phyloP scores from a whole-genome alignment of 805 yeast genomes.

The Zygosaccharomyces gambellarensis region DNA sequence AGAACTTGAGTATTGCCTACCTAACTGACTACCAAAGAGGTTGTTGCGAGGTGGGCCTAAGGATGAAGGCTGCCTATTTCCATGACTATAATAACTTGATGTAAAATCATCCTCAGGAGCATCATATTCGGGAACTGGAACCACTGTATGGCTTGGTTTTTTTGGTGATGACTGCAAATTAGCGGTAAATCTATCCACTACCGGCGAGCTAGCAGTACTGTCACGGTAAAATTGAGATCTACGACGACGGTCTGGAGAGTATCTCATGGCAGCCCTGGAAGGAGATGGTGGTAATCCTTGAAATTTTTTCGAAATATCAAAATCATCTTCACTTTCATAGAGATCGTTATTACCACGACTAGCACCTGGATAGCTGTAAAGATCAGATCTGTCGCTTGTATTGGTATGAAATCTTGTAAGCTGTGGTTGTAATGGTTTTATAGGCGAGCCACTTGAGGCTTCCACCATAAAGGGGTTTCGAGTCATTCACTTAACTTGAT shows the following conservation, averaged over 20 bases:
- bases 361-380: constrained; percentile 1
- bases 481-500: constrained; percentile 20
- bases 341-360: constrained; percentile 6
- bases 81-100: constrained; percentile 21
- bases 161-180: constrained; percentile 70
- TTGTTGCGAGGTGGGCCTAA: constrained; percentile 9
- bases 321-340: constrained; percentile 18
- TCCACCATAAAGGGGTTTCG: constrained; percentile 35
- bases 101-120: constrained; percentile 33
- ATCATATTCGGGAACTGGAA: constrained; percentile 42
- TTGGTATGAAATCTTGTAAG: constrained; percentile 28
- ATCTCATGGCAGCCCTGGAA: constrained; percentile 36
- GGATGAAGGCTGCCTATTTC: constrained; percentile 10
- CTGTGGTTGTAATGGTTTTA: constrained; percentile 26
- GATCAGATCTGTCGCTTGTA: constrained; percentile 20
- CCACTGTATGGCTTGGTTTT: constrained; percentile 48
- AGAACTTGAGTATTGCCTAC: constrained; percentile 23
- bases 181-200: constrained; percentile 55
- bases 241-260: constrained; percentile 38
- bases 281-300: constrained; percentile 39
- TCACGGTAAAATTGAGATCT: constrained; percentile 31
- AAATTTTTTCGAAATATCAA: constrained; percentile 27
- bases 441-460: constrained; percentile 27
- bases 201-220: constrained; percentile 31
- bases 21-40: constrained; percentile 8